Evolutionary conservation across 2,329 filamentous ascomycete species (phyloP).

Genomic region (Rhynchosporium agropyri): DNA sequence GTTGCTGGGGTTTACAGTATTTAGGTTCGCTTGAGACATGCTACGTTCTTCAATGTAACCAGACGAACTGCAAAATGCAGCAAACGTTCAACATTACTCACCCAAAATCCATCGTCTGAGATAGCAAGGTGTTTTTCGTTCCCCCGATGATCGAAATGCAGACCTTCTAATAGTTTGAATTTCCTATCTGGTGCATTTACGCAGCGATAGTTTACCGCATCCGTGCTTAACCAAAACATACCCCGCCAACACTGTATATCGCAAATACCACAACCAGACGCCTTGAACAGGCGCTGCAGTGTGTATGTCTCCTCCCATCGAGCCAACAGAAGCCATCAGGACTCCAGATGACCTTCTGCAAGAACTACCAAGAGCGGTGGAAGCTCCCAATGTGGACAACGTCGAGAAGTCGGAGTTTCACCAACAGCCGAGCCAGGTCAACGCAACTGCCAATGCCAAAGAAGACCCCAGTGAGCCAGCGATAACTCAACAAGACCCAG

Average conservation of each 20-base stretch:
- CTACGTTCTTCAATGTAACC: neutral
- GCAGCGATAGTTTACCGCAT: neutral
- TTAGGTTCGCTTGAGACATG: neutral
- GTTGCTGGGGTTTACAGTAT: neutral
- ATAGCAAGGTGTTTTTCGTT: conserved; percentile 7
- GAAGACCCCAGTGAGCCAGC: neutral
- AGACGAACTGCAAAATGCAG: conserved; percentile 1
- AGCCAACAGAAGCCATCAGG: conserved; percentile 34
- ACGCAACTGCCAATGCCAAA: neutral
- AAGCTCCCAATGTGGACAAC: conserved; percentile 11
- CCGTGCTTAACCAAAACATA: conserved; percentile 21
- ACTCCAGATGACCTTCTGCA: conserved; percentile 33
- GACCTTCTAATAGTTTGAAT: conserved; percentile 1
- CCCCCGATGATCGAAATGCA: conserved; percentile 4
- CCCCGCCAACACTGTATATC: conserved; percentile 38
- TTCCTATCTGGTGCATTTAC: conserved; percentile 4
- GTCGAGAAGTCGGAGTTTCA: neutral
- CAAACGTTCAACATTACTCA: neutral
- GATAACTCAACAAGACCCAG: neutral
- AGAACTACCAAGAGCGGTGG: conserved; percentile 16
- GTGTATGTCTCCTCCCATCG: conserved; percentile 42
- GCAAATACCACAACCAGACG: conserved; percentile 22
- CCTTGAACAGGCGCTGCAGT: conserved; percentile 37
- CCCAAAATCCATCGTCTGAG: conserved; percentile 9
- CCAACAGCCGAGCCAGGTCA: neutral